Conservation (phyloP, 176 grass and related monocot genomes). For the bread wheat (Triticum aestivum) region IWGSC_CS_RefSeq_v2.1 NC_057797.1:42908506-42909005, state of each 20-base stretch:
- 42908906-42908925: not conserved
- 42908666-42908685: constrained; percentile 72
- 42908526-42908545: constrained; percentile 62
- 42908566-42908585: too few species aligned
- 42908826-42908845: not conserved
- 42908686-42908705: constrained; percentile 80
- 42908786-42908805: not conserved
- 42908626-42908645: not conserved
- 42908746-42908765: constrained; percentile 49
- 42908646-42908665: constrained; percentile 57
- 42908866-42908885: not conserved
- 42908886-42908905: not conserved
- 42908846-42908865: not conserved
- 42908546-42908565: constrained; percentile 45
- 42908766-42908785: constrained; percentile 53
- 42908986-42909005: not conserved
- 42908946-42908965: not conserved
- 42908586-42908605: not conserved
- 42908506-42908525: constrained; percentile 85
- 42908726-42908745: constrained; percentile 97
- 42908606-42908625: too few species aligned
- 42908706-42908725: constrained; percentile 66
- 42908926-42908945: not conserved
- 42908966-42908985: not conserved
- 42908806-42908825: not conserved